Percentiles rank a stretch among this genome's conserved stretches.
Evolutionary conservation across 208 protist species (phyloP).

Genomic region (Leishmania tropica): DNA sequence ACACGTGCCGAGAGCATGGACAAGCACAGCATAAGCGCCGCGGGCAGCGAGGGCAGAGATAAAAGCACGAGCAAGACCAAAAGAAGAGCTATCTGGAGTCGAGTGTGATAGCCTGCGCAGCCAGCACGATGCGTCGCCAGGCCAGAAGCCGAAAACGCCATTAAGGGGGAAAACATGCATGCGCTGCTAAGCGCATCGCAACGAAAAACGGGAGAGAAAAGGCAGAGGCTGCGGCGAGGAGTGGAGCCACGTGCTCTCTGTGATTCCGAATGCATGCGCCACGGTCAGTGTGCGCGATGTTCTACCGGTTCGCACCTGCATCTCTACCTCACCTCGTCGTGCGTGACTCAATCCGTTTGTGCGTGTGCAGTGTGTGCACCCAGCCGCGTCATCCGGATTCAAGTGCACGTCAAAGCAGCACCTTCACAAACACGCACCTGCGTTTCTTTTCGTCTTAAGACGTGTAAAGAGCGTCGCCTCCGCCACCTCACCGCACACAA

Average conservation of each 20-base stretch:
- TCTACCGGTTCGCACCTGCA: not conserved
- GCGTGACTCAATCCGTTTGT: not conserved
- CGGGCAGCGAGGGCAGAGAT: not conserved
- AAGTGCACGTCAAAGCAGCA: not conserved
- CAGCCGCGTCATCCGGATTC: not conserved
- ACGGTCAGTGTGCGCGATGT: not conserved
- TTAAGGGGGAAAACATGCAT: not conserved
- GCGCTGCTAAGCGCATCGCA: not conserved
- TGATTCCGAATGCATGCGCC: not conserved
- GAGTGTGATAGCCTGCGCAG: not conserved
- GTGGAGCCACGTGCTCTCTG: not conserved
- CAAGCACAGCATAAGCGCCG: not conserved
- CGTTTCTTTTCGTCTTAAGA: constrained; percentile 2
- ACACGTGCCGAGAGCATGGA: not conserved
- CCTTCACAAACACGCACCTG: not conserved
- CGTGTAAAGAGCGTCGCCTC: not conserved
- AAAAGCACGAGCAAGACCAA: not conserved
- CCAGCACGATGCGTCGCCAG: not conserved
- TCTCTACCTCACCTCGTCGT: not conserved
- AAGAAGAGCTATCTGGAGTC: not conserved
- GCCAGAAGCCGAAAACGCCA: not conserved
- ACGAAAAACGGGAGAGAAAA: not conserved
- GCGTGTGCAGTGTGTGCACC: not conserved
- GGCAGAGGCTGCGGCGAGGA: not conserved
- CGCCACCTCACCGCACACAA: not conserved